These are phyloP conservation scores for Sporothrix inflata DNA, from an alignment of 2,329 filamentous ascomycete species.

Conservation along the genomic window DNA sequence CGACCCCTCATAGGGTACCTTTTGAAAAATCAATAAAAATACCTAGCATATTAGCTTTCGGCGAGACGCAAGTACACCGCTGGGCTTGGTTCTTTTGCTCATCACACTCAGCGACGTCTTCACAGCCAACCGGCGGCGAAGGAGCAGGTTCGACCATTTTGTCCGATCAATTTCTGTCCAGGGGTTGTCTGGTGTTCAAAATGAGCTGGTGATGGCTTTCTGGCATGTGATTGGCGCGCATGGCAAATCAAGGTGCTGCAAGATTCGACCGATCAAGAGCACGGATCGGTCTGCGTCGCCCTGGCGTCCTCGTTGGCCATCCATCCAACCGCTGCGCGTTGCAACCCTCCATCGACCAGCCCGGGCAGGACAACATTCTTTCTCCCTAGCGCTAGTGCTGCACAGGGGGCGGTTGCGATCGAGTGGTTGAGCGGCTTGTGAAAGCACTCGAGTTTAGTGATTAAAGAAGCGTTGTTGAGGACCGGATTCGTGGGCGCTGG, in stretches of 20 bases:
- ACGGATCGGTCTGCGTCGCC: neutral
- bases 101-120: neutral
- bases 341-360: neutral
- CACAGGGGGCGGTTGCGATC: neutral
- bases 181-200: neutral
- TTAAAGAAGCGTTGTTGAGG: neutral
- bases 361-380: neutral
- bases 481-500: neutral
- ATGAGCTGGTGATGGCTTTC: conserved; percentile 18
- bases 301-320: neutral
- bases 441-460: neutral
- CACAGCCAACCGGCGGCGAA: conserved; percentile 1
- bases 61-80: neutral
- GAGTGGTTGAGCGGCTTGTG: neutral
- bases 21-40: neutral
- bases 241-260: conserved; percentile 19
- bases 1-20: neutral
- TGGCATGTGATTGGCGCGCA: conserved; percentile 29
- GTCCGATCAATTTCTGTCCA: neutral
- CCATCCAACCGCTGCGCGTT: conserved; percentile 14
- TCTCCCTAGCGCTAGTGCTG: neutral
- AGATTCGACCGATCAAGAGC: conserved; percentile 12
- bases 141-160: neutral
- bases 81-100: neutral
- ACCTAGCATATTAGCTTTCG: neutral